A percentile compares a stretch with the other conserved stretches of the same genome.
These are phyloP conservation scores for Bocquillonia castaneifolia DNA, from an alignment of 441 rosid genomes.

Conservation along the genomic window DNA sequence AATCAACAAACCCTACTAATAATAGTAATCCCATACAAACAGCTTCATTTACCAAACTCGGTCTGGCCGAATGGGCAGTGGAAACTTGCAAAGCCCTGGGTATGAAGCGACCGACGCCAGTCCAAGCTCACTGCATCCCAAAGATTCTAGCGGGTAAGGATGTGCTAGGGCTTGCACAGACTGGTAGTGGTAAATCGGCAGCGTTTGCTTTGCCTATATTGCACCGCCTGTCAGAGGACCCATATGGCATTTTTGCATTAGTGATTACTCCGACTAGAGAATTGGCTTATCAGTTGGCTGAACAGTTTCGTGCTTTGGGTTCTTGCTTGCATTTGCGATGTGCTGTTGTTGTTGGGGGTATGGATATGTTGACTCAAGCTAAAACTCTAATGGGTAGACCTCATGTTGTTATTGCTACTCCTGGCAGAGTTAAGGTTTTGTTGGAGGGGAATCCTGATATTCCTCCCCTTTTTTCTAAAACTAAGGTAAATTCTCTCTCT, in stretches of 20 bases:
- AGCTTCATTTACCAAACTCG: conserved; percentile 48
- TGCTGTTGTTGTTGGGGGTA: conserved; percentile 80
- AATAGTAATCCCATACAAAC: conserved; percentile 13
- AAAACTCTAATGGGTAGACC: conserved; percentile 59
- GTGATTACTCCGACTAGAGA: conserved; percentile 92
- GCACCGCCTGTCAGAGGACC: conserved; percentile 69
- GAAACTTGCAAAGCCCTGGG: conserved; percentile 82
- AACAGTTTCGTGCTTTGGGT: conserved; percentile 85
- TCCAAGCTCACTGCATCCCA: conserved; percentile 80
- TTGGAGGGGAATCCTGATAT: conserved; percentile 73
- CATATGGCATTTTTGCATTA: conserved; percentile 70
- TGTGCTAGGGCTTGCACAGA: conserved; percentile 84
- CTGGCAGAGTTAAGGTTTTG: conserved; percentile 79
- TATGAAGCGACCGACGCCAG: conserved; percentile 73
- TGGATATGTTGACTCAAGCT: conserved; percentile 80
- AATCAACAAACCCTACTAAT: conserved; percentile 28
- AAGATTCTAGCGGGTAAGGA: conserved; percentile 64
- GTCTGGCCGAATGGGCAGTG: conserved; percentile 75
- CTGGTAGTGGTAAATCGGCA: conserved; percentile 93
- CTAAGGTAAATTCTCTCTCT: conserved; percentile 45
- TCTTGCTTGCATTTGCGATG: conserved; percentile 74
- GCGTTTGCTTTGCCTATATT: conserved; percentile 89
- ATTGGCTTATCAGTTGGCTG: conserved; percentile 85
- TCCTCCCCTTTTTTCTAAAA: conserved; percentile 62
- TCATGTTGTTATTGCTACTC: conserved; percentile 84